Evolutionary conservation across 305 asterid species (phyloP).

Genomic region (Rubia occidens): DNA sequence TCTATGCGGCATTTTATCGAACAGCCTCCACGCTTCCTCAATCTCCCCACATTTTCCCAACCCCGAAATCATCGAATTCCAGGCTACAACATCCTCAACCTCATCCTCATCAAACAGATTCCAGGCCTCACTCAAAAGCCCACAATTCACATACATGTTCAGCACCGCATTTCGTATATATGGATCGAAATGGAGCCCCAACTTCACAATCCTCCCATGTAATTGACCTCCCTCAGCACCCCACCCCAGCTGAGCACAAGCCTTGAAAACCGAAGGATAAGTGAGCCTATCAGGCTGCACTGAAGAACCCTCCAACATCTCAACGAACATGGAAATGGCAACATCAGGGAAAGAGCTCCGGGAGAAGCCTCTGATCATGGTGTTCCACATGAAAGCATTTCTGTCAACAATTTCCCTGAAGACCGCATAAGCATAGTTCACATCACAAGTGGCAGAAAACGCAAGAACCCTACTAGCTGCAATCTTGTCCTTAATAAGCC

Average conservation of each 20-base stretch:
- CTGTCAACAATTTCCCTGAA: conserved; percentile 35
- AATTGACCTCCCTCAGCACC: conserved; percentile 57
- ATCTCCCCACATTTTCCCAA: conserved; percentile 49
- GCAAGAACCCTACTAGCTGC: conserved; percentile 58
- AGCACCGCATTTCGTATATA: conserved; percentile 46
- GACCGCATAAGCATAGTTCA: conserved; percentile 41
- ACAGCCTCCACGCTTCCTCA: conserved; percentile 24
- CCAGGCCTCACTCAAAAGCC: conserved; percentile 39
- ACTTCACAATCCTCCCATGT: conserved; percentile 55
- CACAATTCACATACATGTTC: conserved; percentile 57
- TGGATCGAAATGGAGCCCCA: conserved; percentile 42
- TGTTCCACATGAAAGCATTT: conserved; percentile 53
- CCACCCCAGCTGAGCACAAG: conserved; percentile 43
- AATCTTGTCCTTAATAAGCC: conserved; percentile 40
- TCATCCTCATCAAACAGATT: conserved; percentile 45
- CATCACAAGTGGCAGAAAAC: conserved; percentile 40
- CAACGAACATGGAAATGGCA: conserved; percentile 44
- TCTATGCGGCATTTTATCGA: conserved; percentile 26
- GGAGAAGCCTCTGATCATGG: conserved; percentile 57
- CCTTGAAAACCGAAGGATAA: conserved; percentile 73
- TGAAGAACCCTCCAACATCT: conserved; percentile 37
- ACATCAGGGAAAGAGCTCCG: conserved; percentile 44
- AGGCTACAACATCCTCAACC: conserved; percentile 43
- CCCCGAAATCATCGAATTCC: conserved; percentile 68
- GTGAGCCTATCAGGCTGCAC: conserved; percentile 42